phyloP scores from a whole-genome alignment of 495 filamentous ascomycete species.

The Annulohypoxylon nitens region DNA sequence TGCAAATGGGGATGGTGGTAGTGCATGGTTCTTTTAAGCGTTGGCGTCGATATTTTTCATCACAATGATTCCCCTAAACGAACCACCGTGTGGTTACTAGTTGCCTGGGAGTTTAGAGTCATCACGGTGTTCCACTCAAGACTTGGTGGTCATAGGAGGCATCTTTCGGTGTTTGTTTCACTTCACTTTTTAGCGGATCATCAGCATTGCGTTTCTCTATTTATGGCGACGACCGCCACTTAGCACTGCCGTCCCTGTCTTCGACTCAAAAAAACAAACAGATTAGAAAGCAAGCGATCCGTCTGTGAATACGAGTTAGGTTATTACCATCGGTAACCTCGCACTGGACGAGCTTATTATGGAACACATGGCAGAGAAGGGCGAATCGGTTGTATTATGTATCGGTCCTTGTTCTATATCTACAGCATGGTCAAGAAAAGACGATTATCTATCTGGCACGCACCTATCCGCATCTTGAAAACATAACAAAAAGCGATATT shows the following conservation, averaged over 20 bases:
- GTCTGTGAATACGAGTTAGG: conserved; percentile 16
- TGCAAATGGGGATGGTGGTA: conserved; percentile 47
- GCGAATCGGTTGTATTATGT: conserved; percentile 39
- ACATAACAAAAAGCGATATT: conserved; percentile 44
- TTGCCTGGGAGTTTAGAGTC: conserved; percentile 48
- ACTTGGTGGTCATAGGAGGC: conserved; percentile 49
- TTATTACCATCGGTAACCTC: conserved; percentile 9
- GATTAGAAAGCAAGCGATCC: conserved; percentile 8
- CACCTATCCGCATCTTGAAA: conserved; percentile 24
- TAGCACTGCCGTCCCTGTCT: conserved; percentile 23
- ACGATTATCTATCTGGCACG: conserved; percentile 30
- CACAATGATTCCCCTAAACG: conserved; percentile 44
- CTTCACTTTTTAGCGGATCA: conserved; percentile 42
- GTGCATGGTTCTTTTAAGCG: conserved; percentile 50
- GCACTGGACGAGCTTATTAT: conserved; percentile 16
- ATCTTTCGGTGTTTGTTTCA: conserved; percentile 45
- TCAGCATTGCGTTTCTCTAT: conserved; percentile 44
- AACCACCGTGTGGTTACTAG: conserved; percentile 43
- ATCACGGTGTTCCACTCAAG: conserved; percentile 47
- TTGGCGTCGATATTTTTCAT: conserved; percentile 49
- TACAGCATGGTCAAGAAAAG: conserved; percentile 45
- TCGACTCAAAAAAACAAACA: conserved; percentile 15
- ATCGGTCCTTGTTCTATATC: conserved; percentile 40
- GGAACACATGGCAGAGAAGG: conserved; percentile 27
- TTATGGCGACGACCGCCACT: conserved; percentile 22